These are phyloP conservation scores for Elymus sibiricus DNA, from an alignment of 176 grass and related monocot genomes.

Conservation along the genomic window DNA sequence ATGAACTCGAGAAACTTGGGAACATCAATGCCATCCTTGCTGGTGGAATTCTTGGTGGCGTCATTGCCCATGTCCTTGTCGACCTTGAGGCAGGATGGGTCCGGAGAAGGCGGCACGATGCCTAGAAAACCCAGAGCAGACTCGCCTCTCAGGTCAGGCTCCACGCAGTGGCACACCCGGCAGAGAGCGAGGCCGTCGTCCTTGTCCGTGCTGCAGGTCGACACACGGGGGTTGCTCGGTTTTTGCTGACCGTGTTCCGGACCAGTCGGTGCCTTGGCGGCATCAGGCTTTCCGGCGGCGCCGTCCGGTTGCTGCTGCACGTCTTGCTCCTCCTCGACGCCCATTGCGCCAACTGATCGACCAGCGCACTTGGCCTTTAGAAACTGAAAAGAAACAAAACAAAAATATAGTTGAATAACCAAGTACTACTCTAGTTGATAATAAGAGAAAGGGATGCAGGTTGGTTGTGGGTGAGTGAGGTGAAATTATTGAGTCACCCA, in stretches of 20 bases:
- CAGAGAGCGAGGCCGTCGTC: constrained; percentile 57
- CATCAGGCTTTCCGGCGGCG: not conserved
- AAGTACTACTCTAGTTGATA: too few relatives aligned
- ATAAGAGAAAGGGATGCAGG: too few relatives aligned
- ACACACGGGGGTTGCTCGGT: constrained; percentile 31
- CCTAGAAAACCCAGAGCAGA: constrained; percentile 68
- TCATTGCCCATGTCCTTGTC: constrained; percentile 19
- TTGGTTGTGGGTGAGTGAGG: too few relatives aligned
- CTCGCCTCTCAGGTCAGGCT: constrained; percentile 69
- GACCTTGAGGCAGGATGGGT: not conserved
- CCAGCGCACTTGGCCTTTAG: too few relatives aligned
- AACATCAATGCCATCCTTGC: not conserved
- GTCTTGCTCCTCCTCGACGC: not conserved
- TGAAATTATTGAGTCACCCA: too few relatives aligned
- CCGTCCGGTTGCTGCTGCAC: not conserved
- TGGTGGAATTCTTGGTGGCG: not conserved
- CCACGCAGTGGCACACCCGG: constrained; percentile 84
- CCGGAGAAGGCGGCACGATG: constrained; percentile 46
- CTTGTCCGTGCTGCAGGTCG: constrained; percentile 59
- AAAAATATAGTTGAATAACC: too few relatives aligned
- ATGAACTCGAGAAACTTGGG: constrained; percentile 53
- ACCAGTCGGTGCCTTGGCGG: not conserved
- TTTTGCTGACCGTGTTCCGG: constrained; percentile 6
- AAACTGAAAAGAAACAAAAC: too few relatives aligned
- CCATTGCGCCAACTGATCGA: not conserved